Conservation (phyloP, 2,329 filamentous ascomycete species). For the Pseudocercospora vitis region DNA sequence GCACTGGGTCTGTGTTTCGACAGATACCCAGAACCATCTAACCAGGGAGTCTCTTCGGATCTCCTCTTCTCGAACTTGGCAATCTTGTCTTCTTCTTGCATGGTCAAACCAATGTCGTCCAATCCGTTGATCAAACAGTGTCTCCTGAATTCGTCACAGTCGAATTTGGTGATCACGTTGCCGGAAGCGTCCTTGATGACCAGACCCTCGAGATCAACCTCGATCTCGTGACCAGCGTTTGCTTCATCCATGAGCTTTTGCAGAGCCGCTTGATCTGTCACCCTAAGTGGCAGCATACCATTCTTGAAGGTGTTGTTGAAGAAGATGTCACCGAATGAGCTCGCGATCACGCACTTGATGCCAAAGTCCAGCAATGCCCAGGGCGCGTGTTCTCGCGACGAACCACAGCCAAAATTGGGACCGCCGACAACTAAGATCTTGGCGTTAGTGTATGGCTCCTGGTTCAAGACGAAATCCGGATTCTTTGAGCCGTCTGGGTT, state of each 20-base stretch:
- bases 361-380: constrained; percentile 97
- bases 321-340: constrained; percentile 89
- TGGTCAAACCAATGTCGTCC: constrained; percentile 92
- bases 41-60: constrained; percentile 78
- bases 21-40: constrained; percentile 84
- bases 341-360: constrained; percentile 89
- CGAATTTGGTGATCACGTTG: constrained; percentile 72
- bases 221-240: constrained; percentile 75
- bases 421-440: constrained; percentile 93
- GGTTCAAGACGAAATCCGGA: constrained; percentile 82
- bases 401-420: constrained; percentile 92
- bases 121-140: constrained; percentile 91
- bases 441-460: constrained; percentile 76
- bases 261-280: constrained; percentile 66
- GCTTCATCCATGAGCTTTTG: constrained; percentile 75
- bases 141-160: constrained; percentile 90
- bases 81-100: constrained; percentile 91
- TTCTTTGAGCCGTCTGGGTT: constrained; percentile 69
- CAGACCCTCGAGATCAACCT: constrained; percentile 86
- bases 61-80: constrained; percentile 75
- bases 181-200: constrained; percentile 74
- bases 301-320: constrained; percentile 99
- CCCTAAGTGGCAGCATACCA: constrained; percentile 87
- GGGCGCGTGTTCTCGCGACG: constrained; percentile 89
- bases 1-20: constrained; percentile 56